A percentile compares a stretch with the other conserved stretches of the same genome.
Evolutionary conservation across 2,329 filamentous ascomycete genomes (phyloP).

Genomic region (Aquanectria penicillioides): DNA sequence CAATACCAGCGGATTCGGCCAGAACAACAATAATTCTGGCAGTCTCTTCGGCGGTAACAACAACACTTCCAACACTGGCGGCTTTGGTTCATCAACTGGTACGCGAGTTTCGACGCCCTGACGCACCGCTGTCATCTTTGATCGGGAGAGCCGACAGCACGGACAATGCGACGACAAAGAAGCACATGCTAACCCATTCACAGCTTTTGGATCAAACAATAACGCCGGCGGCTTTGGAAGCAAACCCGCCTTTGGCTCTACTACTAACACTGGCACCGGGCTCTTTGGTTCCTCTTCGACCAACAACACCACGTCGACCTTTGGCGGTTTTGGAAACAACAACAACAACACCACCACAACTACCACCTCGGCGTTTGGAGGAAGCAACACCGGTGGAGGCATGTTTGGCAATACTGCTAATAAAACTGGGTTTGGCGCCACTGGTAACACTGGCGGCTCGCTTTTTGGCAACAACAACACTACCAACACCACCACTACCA

Average conservation of each 20-base stretch:
- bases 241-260: slow-evolving; percentile 64
- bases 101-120: slow-evolving; percentile 34
- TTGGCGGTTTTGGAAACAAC: slow-evolving; percentile 53
- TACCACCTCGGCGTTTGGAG: slow-evolving; percentile 53
- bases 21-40: slow-evolving; percentile 46
- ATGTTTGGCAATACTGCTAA: slow-evolving; percentile 61
- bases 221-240: slow-evolving; percentile 50
- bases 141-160: slow-evolving; percentile 25
- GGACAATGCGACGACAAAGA: slow-evolving; percentile 8
- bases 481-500: slow-evolving; percentile 40
- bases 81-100: slow-evolving; percentile 51
- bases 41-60: slow-evolving; percentile 57
- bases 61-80: slow-evolving; percentile 43
- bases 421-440: slow-evolving; percentile 62
- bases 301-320: slow-evolving; percentile 50
- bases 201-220: slow-evolving; percentile 51
- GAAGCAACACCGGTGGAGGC: slow-evolving; percentile 52
- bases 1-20: slow-evolving; percentile 56
- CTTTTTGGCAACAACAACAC: slow-evolving; percentile 57
- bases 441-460: slow-evolving; percentile 52
- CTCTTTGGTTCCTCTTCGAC: slow-evolving; percentile 57
- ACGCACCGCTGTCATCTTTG: slow-evolving; percentile 31
- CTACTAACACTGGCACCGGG: slow-evolving; percentile 52
- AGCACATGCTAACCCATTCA: slow-evolving; percentile 32
- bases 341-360: slow-evolving; percentile 47